Evolutionary conservation across 2,329 filamentous ascomycete genomes (phyloP).

Genomic region (Fusarium hainanense): DNA sequence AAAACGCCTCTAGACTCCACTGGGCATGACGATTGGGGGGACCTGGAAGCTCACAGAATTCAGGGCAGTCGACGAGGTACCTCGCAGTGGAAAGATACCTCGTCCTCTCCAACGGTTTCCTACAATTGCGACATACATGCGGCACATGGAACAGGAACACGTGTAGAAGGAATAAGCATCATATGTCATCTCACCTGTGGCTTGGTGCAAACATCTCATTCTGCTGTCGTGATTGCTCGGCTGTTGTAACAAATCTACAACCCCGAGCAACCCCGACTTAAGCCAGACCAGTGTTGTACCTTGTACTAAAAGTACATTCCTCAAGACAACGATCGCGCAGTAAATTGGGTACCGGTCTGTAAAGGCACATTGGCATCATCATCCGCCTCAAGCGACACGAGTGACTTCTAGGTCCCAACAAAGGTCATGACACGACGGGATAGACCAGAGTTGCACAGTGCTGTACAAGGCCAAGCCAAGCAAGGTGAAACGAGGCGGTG

Average conservation of each 20-base stretch:
- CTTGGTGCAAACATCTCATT: conserved; percentile 7
- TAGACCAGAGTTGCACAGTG: not conserved
- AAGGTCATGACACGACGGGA: not conserved
- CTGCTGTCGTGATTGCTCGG: conserved; percentile 4
- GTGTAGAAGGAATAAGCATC: not conserved
- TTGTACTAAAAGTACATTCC: not conserved
- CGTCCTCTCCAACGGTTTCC: not conserved
- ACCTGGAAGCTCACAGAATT: conserved; percentile 39
- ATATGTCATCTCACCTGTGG: not conserved
- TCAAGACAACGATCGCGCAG: too few relatives aligned
- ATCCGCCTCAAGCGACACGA: conserved; percentile 2
- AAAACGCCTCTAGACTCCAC: conserved; percentile 32
- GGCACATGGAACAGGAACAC: conserved; percentile 8
- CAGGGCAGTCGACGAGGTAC: not conserved
- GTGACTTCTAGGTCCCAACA: not conserved
- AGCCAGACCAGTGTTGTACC: not conserved
- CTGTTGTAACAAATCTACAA: not conserved
- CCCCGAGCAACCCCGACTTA: not conserved
- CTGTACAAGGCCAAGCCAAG: not conserved
- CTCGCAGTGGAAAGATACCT: conserved; percentile 19
- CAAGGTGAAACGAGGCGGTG: not conserved
- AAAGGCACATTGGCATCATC: not conserved
- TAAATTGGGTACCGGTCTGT: not conserved
- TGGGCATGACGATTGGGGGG: conserved; percentile 43
- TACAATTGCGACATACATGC: conserved; percentile 1